Evolutionary conservation across 148 eudicot species (phyloP), one percentile per base, ranked within the genome.

Genomic region (Silene conica): DNA sequence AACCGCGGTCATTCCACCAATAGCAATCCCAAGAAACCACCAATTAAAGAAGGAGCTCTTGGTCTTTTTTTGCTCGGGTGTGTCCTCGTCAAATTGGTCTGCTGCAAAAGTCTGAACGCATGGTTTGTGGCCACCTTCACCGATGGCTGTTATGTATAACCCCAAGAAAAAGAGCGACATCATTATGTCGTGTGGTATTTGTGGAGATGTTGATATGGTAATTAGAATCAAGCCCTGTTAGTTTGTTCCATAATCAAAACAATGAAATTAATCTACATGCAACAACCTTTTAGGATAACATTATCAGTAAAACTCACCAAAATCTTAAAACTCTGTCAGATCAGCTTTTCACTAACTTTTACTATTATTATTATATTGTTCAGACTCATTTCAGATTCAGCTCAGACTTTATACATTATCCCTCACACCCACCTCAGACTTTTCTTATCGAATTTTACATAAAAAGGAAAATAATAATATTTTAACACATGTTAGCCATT

Each of bases 91-190:
- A 66, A 90, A 90, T 68, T 90, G 96, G 26, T 90, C 96, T 1
- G 92, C 96, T 0, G 92, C 96, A 59, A 88, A 90, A 0, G 96
- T 85, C 48, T 90, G 96, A 4, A 88, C 84, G 12, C 92, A 90
- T 2, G 96, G 96, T 72, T 84, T 85, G 78, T 90, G 96, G 3
- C 96, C 92, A 5, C 96, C 96, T 38, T 90, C 96, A 13, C 96
- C 92, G 0, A 82, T 5, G 23, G 88, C 80, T 3, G 85, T 61
- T 64, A 85, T 70, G 81, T 86, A 90, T 3, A 90, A 90, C 1
- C 87, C 85, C 9, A 66, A 6, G 71, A 86, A 88, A 79, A 88
- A 88, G 28, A 82, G 43, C 1, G 84, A 68, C 1, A 67, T 65
- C 4, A 74, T 72, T 16, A 69, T 31, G 6, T 67, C 62, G 25